Conservation (phyloP, 2,329 filamentous ascomycete genomes). For the Eutypella sp. region DNA sequence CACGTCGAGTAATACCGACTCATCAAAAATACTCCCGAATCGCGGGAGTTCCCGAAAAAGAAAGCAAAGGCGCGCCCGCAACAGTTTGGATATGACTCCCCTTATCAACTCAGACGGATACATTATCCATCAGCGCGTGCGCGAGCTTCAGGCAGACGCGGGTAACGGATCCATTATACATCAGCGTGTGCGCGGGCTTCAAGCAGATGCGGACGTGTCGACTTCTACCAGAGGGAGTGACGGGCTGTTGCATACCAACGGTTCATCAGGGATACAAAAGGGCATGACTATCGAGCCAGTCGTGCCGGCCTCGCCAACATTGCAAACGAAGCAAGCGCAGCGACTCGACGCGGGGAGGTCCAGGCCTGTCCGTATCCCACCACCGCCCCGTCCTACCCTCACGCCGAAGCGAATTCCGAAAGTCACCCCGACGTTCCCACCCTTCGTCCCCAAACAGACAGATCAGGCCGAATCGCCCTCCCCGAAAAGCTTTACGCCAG, state of each 20-base stretch:
- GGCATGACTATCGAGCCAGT: neutral
- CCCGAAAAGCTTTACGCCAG: no score
- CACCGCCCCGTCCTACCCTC: neutral
- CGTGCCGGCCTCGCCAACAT: constrained; percentile 1
- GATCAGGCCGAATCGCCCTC: neutral
- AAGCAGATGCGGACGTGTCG: neutral
- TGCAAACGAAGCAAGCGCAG: constrained; percentile 1
- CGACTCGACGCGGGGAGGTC: neutral
- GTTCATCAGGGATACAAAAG: neutral
- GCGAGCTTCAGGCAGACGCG: no score
- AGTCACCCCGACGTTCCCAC: neutral
- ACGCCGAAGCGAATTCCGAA: neutral
- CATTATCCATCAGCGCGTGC: no score
- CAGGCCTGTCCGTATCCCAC: neutral
- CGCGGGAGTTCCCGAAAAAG: no score
- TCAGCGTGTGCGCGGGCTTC: neutral
- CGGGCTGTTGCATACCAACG: neutral
- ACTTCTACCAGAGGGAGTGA: neutral
- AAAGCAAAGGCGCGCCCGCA: no score
- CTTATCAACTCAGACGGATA: no score
- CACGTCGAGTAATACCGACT: neutral
- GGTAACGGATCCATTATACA: no score
- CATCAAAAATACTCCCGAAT: neutral
- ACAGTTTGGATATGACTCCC: no score
- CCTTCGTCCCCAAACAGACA: neutral